Conservation (phyloP, 331 rosid genomes). For the Acacia concinna region DNA sequence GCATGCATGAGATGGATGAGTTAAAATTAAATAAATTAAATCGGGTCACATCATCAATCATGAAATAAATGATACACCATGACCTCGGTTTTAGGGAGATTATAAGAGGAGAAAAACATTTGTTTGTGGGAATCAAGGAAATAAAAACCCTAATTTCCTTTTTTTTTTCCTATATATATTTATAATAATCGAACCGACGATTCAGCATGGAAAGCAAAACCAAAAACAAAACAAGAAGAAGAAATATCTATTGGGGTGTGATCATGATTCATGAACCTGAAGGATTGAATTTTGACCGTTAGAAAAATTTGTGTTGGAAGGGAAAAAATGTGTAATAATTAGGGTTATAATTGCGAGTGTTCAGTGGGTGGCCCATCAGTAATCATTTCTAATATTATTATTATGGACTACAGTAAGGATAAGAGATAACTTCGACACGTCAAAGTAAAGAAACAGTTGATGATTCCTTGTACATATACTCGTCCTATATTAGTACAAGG, state of each 20-base stretch:
- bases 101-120: not conserved
- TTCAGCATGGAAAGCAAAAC: not conserved
- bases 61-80: slow-evolving; percentile 4
- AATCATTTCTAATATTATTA: slow-evolving; percentile 36
- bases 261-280: slow-evolving; percentile 12
- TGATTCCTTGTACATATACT: not conserved
- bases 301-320: slow-evolving; percentile 32
- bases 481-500: too few species aligned
- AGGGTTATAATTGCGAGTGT: slow-evolving; percentile 28
- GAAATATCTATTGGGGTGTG: not conserved
- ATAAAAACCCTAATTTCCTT: not conserved
- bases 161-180: too few species aligned
- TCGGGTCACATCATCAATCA: slow-evolving; percentile 5
- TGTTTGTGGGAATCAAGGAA: not conserved
- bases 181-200: not conserved
- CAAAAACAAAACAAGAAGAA: not conserved
- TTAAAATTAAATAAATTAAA: not conserved
- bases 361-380: slow-evolving; percentile 39
- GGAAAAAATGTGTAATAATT: slow-evolving; percentile 35
- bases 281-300: slow-evolving; percentile 48
- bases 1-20: not conserved
- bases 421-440: slow-evolving; percentile 11
- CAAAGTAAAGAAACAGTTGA: not conserved
- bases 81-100: not conserved
- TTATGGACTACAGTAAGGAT: not conserved